Evolutionary conservation across 345 rosid species (phyloP), one percentile per base, ranked within the genome.

Genomic region (Erodium maritimum): DNA sequence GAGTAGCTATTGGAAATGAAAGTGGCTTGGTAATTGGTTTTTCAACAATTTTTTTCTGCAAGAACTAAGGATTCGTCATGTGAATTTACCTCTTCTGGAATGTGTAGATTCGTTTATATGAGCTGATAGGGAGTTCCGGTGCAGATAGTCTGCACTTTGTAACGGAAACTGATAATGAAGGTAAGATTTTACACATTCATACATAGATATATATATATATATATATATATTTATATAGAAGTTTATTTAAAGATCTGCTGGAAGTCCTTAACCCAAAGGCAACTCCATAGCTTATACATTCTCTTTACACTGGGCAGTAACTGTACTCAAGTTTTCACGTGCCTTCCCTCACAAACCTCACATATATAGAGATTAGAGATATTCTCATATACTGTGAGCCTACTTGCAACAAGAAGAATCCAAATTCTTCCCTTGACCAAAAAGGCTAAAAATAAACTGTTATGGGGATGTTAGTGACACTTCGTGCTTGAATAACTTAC

Each of bases 1-100:
- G 25, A 68, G 76, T 90, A 76, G 95, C 94, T 54, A 72, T 82
- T 59, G 97, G 94, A 61, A 73, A 73, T 64, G 75, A 72, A 68
- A 19, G 74, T 76, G 97, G 95, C 55, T 68, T 75, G 87, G 97
- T 90, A 67, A 83, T 87, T 79, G 53, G 51, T 17, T 54, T 21
- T 54, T 2, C 24, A 23, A 14, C 25, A 21, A 21, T 9, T 17
- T 54, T 14, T 17, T 23, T 54, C 17, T 54, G 11, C 10, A 20
- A 23, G 24, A 20, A 17, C 22, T 17, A 21, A 16, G 18, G 10
- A 16, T 54, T 34, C 51, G 22, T 23, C 52, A 46, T 75, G 67
- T 22, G 65, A 54, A 54, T 48, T 60, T 67, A 22, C 33, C 55
- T 24, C 55, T 65, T 60, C 57, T 78, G 29, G 75, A 37, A 48